Percentiles rank a stretch among this genome's conserved stretches.
Evolutionary conservation across 371 early-diverging fungal species (phyloP).

Genomic region (Rhizopus arrhizus): DNA sequence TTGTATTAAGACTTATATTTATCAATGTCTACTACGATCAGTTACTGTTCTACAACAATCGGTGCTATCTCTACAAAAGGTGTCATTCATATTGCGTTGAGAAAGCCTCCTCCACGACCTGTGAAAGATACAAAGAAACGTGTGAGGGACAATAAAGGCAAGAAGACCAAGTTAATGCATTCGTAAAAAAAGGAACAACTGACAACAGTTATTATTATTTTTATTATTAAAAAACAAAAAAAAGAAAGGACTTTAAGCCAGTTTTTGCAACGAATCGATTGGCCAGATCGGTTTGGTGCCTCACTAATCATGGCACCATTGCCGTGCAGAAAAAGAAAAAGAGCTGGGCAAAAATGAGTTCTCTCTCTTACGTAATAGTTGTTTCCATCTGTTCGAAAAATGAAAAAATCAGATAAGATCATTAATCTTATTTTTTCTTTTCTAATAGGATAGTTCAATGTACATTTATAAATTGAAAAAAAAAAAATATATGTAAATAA

Average conservation of each 20-base stretch:
- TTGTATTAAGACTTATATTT: no score
- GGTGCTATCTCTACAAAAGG: no score
- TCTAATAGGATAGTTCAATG: constrained; percentile 10
- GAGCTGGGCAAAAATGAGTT: constrained; percentile 11
- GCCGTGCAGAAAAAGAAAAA: constrained; percentile 8
- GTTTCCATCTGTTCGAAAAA: constrained; percentile 14
- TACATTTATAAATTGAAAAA: constrained; percentile 9
- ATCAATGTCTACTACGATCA: no score
- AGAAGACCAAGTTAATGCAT: constrained; percentile 4
- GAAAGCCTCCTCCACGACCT: no score
- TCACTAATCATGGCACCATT: constrained; percentile 11
- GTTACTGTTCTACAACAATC: no score
- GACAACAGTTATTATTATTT: constrained; percentile 12
- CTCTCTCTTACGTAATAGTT: constrained; percentile 7
- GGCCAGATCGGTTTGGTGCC: constrained; percentile 10
- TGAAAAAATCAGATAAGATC: constrained; percentile 12
- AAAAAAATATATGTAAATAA: constrained; percentile 3
- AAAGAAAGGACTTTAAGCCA: constrained; percentile 6
- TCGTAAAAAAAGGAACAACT: constrained; percentile 8
- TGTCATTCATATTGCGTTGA: no score
- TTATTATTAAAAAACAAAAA: constrained; percentile 2
- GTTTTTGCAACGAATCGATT: constrained; percentile 10
- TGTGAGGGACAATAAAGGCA: no score
- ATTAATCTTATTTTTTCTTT: constrained; percentile 7
- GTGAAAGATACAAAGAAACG: no score